phyloP scores from a whole-genome alignment of 495 filamentous ascomycete genomes.

The Penicillium simplicissimum region DNA sequence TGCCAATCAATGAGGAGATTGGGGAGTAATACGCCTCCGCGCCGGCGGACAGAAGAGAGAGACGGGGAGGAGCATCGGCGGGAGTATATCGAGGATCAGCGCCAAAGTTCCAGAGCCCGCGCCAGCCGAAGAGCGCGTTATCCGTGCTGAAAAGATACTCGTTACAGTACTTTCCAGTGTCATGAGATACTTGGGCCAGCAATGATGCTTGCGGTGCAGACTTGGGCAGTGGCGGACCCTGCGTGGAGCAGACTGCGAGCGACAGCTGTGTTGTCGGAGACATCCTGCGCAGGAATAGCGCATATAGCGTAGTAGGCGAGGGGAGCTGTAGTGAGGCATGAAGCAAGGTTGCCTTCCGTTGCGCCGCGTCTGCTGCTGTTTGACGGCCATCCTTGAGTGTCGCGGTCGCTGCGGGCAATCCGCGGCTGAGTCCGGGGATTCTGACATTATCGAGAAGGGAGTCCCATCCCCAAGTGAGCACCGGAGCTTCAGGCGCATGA shows the following conservation, averaged over 20 bases:
- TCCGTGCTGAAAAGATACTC: slow-evolving; percentile 94
- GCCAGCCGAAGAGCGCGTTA: slow-evolving; percentile 80
- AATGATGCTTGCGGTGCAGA: slow-evolving; percentile 49
- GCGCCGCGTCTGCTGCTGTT: slow-evolving; percentile 19
- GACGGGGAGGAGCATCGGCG: slow-evolving; percentile 20
- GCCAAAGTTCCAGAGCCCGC: slow-evolving; percentile 94
- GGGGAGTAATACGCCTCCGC: slow-evolving; percentile 94
- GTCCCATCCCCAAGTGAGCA: slow-evolving; percentile 37
- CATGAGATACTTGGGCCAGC: slow-evolving; percentile 81
- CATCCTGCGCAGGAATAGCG: slow-evolving; percentile 79
- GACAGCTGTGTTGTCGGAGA: slow-evolving; percentile 77
- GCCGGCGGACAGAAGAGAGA: slow-evolving; percentile 69
- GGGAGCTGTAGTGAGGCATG: slow-evolving; percentile 86
- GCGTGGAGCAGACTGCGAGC: slow-evolving; percentile 79
- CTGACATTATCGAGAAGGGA: slow-evolving; percentile 33
- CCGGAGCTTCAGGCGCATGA: slow-evolving; percentile 44
- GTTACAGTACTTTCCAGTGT: slow-evolving; percentile 82
- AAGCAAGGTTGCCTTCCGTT: slow-evolving; percentile 64
- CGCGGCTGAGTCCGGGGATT: slow-evolving; percentile 23
- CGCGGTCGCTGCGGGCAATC: neutral
- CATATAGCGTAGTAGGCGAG: slow-evolving; percentile 80
- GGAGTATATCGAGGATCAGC: slow-evolving; percentile 62
- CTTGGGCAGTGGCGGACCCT: slow-evolving; percentile 45
- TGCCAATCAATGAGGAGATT: slow-evolving; percentile 85
- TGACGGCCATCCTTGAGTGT: slow-evolving; percentile 11